Evolutionary conservation across 2,329 filamentous ascomycete species (phyloP), one percentile per base, ranked within the genome.

Genomic region (Ceratocystis diversiconidia): DNA sequence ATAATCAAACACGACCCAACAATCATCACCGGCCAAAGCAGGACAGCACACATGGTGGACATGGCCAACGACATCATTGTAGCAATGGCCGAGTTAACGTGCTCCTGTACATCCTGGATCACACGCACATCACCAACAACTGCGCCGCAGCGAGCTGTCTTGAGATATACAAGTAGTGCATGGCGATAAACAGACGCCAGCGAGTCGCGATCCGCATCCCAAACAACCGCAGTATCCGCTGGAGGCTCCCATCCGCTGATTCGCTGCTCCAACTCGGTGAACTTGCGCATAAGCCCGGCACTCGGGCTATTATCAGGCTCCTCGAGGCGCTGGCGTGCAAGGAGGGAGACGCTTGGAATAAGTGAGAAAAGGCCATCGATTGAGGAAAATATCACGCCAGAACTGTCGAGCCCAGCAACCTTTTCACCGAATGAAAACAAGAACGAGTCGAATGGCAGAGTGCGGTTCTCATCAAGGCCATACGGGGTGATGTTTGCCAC

Each of bases 21-120:
- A 43, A 67, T 67, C 59, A 67, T 67, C 46, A 67, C 66, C 5
- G 66, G 66, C 66, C 66, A 67, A 7, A 67, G 62, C 25, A 67
- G 32, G 4, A 67, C 62, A 4, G 66, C 62, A 43, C 66, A 67
- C 66, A 67, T 67, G 59, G 62, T 65, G 8, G 62, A 67, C 25
- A 61, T 67, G 17, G 66, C 66, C 15, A 67, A 48, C n/a, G 66
- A 67, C 44, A 67, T 59, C 66, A 67, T 65, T 28, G 66, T 67
- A 8, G 62, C 57, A 43, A 65, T 65, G 36, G 66, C 66, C 30
- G 62, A 64, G 44, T 67, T 67, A 7, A 67, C 63, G 63, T 67
- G 66, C 28, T 67, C 66, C 46, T 67, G 66, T 12, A 67, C 64
- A 22, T 67, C 66, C 36, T 64, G 63, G 5, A 67, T 67, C n/a